phyloP scores from a whole-genome alignment of 2,329 filamentous ascomycete genomes.

The Fusarium vanettenii region DNA sequence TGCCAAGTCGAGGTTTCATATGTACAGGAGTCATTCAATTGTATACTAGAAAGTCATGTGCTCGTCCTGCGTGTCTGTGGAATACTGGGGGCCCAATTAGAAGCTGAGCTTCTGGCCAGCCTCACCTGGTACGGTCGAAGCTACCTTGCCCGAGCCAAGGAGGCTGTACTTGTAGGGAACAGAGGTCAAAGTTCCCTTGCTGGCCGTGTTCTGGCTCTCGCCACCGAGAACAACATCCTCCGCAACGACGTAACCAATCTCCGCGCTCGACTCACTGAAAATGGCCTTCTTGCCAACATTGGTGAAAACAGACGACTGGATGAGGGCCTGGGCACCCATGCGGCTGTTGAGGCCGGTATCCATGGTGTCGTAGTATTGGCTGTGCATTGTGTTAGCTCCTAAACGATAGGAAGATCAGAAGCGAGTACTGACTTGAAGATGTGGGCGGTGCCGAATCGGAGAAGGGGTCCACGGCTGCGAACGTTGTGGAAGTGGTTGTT shows the following conservation, averaged over 20 bases:
- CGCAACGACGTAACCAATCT: conserved; percentile 26
- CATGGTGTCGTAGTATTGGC: conserved; percentile 41
- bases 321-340: conserved; percentile 38
- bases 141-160: conserved; percentile 26
- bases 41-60: not conserved
- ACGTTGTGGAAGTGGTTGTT: conserved; percentile 72
- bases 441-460: conserved; percentile 73
- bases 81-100: not conserved
- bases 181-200: conserved; percentile 9
- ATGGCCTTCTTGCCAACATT: conserved; percentile 42
- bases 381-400: not conserved
- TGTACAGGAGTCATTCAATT: not conserved
- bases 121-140: conserved; percentile 20
- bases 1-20: not conserved
- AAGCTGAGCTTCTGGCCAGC: conserved; percentile 31
- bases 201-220: conserved; percentile 28
- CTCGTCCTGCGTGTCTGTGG: not conserved
- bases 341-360: conserved; percentile 41
- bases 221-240: conserved; percentile 31
- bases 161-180: conserved; percentile 30
- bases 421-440: conserved; percentile 45
- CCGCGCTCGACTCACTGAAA: conserved; percentile 33
- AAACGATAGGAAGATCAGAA: accelerated
- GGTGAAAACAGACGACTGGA: conserved; percentile 37
- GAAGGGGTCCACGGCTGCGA: conserved; percentile 67